phyloP scores from a whole-genome alignment of 352 stramenopile species.

The Phytophthora lateralis region DNA sequence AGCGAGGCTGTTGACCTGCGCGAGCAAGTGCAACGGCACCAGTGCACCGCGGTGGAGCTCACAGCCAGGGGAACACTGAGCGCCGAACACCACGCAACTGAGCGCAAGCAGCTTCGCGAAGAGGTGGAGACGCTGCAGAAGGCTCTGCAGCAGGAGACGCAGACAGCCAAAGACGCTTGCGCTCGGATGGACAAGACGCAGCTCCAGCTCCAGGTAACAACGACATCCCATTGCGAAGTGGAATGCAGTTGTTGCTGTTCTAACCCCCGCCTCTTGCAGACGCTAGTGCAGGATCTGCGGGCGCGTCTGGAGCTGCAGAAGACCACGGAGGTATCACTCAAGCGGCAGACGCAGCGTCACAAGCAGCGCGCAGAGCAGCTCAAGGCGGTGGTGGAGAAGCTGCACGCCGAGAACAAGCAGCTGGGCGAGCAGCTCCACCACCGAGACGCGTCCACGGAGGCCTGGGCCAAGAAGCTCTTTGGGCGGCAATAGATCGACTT shows the following conservation, averaged over 20 bases:
- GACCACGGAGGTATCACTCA: constrained; percentile 5
- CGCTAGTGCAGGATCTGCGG: constrained; percentile 21
- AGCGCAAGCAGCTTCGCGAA: constrained; percentile 38
- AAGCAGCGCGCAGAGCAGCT: constrained; percentile 25
- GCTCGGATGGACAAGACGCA: constrained; percentile 17
- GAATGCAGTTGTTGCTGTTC: not conserved
- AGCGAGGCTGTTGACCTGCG: constrained; percentile 23
- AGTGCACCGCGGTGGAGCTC: constrained; percentile 32
- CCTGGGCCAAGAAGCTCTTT: constrained; percentile 35
- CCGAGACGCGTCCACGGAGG: constrained; percentile 30
- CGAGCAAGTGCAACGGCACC: constrained; percentile 26
- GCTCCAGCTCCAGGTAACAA: constrained; percentile 23
- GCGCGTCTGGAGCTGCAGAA: constrained; percentile 27
- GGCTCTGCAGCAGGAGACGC: constrained; percentile 20
- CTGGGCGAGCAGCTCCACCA: constrained; percentile 30
- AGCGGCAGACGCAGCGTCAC: constrained; percentile 23
- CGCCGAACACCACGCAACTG: constrained; percentile 31
- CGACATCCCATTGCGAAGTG: not conserved
- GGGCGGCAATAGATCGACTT: constrained; percentile 5
- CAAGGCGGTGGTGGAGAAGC: constrained; percentile 22
- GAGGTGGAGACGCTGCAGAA: constrained; percentile 21
- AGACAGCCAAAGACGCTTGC: constrained; percentile 6
- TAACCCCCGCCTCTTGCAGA: not conserved
- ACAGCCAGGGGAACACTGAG: constrained; percentile 26
- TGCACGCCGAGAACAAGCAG: constrained; percentile 37